phyloP scores from a whole-genome alignment of 352 stramenopile species.

The Globisporangium nodosum region DNA sequence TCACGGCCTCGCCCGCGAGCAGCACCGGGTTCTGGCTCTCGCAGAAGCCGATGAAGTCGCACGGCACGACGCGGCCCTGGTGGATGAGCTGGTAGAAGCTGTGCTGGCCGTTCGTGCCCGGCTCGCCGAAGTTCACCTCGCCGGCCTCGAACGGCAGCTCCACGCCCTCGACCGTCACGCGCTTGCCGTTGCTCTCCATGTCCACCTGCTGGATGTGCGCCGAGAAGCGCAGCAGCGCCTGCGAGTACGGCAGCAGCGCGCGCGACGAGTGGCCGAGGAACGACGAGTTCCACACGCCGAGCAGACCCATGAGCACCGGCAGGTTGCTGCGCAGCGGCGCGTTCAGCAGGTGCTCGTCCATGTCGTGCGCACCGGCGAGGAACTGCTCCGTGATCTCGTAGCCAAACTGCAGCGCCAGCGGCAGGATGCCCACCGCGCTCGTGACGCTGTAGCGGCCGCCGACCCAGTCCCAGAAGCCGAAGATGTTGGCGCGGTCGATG shows the following conservation, averaged over 20 bases:
- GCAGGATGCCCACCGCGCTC: conserved; percentile 95
- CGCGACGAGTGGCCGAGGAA: conserved; percentile 94
- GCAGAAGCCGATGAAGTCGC: conserved; percentile 98
- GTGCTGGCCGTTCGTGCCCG: conserved; percentile 98
- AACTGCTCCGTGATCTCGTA: conserved; percentile 91
- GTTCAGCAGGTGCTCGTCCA: conserved; percentile 97
- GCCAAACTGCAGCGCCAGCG: conserved; percentile 95
- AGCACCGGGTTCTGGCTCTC: conserved; percentile 89
- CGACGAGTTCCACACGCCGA: conserved; percentile 98
- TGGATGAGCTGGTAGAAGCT: conserved; percentile 99
- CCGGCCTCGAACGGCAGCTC: conserved; percentile 92
- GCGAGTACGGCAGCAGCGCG: conserved; percentile 90
- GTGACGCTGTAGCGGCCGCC: conserved; percentile 97
- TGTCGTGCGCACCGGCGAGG: conserved; percentile 93
- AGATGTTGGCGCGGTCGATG: conserved; percentile 95
- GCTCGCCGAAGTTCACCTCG: conserved; percentile 97
- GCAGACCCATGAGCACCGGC: conserved; percentile 94
- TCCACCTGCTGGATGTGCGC: conserved; percentile 98
- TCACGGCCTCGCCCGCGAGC: conserved; percentile 80
- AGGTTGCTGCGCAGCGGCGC: conserved; percentile 93
- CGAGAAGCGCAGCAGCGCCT: conserved; percentile 94
- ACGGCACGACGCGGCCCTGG: conserved; percentile 95
- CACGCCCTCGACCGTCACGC: conserved; percentile 92
- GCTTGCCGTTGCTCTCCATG: conserved; percentile 99
- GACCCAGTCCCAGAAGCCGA: conserved; percentile 99